A percentile compares a stretch with the other conserved stretches of the same genome.
Evolutionary conservation across 2,329 filamentous ascomycete species (phyloP).

Genomic region (Aspergillus carbonarius): DNA sequence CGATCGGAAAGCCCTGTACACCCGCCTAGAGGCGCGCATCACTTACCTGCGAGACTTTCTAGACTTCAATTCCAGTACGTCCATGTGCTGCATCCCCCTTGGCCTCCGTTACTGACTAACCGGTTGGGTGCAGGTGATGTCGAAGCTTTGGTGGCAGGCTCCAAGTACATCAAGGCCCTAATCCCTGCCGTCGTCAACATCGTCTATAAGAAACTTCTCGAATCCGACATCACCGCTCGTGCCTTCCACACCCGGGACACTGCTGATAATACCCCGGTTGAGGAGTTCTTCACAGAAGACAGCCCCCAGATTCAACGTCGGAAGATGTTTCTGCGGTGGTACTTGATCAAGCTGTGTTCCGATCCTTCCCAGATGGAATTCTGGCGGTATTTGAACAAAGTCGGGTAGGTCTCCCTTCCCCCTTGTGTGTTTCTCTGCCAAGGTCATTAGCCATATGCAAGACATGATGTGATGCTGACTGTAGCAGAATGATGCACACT

Average conservation of each 20-base stretch:
- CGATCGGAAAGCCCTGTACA: conserved; percentile 70
- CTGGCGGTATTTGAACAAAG: conserved; percentile 82
- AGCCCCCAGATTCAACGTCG: conserved; percentile 73
- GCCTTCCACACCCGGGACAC: conserved; percentile 65
- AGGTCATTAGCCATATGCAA: too few relatives aligned
- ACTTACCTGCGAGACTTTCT: conserved; percentile 74
- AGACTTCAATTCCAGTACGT: conserved; percentile 69
- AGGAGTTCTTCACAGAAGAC: conserved; percentile 63
- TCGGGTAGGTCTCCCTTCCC: conserved; percentile 56
- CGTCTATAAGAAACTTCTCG: conserved; percentile 77
- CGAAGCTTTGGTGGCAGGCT: conserved; percentile 65
- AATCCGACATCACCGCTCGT: conserved; percentile 78
- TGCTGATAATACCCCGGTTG: conserved; percentile 66
- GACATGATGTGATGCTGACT: background rate
- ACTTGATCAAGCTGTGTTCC: conserved; percentile 70
- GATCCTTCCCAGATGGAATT: conserved; percentile 74
- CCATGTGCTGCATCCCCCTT: background rate
- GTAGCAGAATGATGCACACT: conserved; percentile 71
- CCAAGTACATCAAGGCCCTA: conserved; percentile 77
- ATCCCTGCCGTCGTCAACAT: conserved; percentile 82
- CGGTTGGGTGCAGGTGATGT: conserved; percentile 60
- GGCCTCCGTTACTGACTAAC: background rate
- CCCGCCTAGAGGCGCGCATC: conserved; percentile 66
- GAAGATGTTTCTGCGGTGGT: conserved; percentile 75
- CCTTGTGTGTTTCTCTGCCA: background rate